A percentile compares a stretch with the other conserved stretches of the same genome.
phyloP scores from a whole-genome alignment of 2,329 filamentous ascomycete genomes.

The Myotisia sp. region DNA sequence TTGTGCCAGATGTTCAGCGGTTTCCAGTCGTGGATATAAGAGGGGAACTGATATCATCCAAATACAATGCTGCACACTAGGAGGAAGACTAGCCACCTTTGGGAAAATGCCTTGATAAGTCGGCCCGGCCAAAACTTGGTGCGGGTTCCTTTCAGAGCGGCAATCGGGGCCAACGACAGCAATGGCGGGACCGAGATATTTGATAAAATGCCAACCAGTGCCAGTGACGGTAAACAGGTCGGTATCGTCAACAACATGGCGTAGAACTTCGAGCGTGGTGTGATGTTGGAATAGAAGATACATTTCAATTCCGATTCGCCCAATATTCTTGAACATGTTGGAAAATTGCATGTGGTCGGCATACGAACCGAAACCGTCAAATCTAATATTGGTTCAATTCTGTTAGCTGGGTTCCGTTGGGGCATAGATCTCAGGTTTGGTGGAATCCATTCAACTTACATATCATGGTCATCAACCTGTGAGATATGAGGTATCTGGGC shows the following conservation, averaged over 20 bases:
- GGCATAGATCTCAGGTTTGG: not conserved
- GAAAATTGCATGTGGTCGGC: conserved; percentile 97
- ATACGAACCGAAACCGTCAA: conserved; percentile 94
- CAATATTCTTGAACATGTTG: conserved; percentile 96
- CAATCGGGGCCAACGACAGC: conserved; percentile 84
- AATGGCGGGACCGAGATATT: conserved; percentile 82
- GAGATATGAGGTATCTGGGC: conserved; percentile 91
- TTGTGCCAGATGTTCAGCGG: conserved; percentile 77
- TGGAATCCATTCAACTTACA: conserved; percentile 47
- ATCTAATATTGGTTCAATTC: conserved; percentile 42
- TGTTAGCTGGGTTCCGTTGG: conserved; percentile 8
- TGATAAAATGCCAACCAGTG: conserved; percentile 97
- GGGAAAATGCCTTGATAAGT: conserved; percentile 97
- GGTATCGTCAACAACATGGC: conserved; percentile 71
- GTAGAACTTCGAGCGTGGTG: conserved; percentile 82
- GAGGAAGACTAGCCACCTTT: conserved; percentile 78
- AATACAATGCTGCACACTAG: conserved; percentile 88
- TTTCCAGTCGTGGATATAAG: conserved; percentile 80
- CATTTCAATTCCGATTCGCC: conserved; percentile 89
- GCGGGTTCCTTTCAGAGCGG: conserved; percentile 76
- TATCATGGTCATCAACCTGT: conserved; percentile 92
- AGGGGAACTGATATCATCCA: conserved; percentile 90
- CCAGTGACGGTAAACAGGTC: conserved; percentile 95
- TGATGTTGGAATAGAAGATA: conserved; percentile 97
- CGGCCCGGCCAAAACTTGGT: conserved; percentile 84